Evolutionary conservation across 208 protist genomes (phyloP), one percentile per base, ranked within the genome.

Genomic region (Wallacemonas collosoma): DNA sequence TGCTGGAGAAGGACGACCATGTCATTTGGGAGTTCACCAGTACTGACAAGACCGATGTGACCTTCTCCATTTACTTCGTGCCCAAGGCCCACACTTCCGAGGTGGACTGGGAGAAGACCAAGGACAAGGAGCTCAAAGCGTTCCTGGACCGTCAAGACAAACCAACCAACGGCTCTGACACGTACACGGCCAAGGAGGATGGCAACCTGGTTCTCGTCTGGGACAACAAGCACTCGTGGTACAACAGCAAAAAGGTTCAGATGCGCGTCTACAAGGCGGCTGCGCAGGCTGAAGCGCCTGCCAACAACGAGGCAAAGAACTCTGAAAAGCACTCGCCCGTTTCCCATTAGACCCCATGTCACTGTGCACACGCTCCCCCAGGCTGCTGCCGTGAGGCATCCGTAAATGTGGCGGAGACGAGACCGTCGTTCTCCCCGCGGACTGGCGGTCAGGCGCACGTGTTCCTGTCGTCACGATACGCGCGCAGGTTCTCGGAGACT

Each of bases 11-110:
- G 36, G 81, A 78, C 1, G 86, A 91, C 63, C 72, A 88, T 50
- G 80, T 91, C 11, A 77, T 83, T 39, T 91, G 86, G 83, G 82
- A 91, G 72, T 91, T 88, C 65, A 65, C 72, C 0, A 80, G 81
- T 26, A 88, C 75, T 4, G 72, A 82, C 14, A 83, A 81, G 39
- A 68, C 36, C 0, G 80, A 91, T 35, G 68, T 90, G 51, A 70
- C 54, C 53, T 90, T 90, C 58, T 80, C 58, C 11, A 12, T 72
- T 12, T 81, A 79, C 53, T 83, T 79, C 74, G 63, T 89, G 2
- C 85, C 84, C 11, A 48, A 38, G 9, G 41, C 3, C 17, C 38
- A 69, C 68, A 72, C 62, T 6, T 3, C 26, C 1, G 58, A 67
- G 9, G 56, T 78, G 60, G 15, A 72, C 4, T 61, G 69, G 70